phyloP scores from a whole-genome alignment of 2,329 filamentous ascomycete species.

The Elsinoe batatas region DNA sequence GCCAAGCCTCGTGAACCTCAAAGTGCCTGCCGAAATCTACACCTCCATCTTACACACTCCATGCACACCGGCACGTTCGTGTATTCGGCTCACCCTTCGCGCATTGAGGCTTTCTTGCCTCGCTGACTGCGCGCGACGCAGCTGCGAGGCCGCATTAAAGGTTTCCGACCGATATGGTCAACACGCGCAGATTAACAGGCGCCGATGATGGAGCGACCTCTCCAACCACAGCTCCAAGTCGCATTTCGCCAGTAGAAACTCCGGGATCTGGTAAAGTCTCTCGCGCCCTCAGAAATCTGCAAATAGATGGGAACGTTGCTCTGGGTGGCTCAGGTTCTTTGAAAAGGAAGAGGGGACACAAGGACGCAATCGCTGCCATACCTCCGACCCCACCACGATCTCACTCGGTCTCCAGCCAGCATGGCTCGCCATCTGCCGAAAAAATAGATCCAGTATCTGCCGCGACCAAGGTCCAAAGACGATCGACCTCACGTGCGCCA shows the following conservation, averaged over 20 bases:
- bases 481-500: too few relatives aligned
- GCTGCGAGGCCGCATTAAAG: slow-evolving; percentile 1
- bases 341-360: slow-evolving; percentile 10
- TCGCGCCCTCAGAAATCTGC: not conserved
- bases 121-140: slow-evolving; percentile 8
- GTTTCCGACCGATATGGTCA: not conserved
- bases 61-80: not conserved
- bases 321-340: not conserved
- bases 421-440: not conserved
- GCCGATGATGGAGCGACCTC: not conserved
- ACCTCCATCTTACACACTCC: not conserved
- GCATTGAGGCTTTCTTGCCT: not conserved
- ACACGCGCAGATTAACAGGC: not conserved
- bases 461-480: not conserved
- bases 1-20: not conserved
- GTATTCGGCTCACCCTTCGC: not conserved
- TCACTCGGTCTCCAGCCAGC: slow-evolving; percentile 5
- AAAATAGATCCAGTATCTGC: not conserved
- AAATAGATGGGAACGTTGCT: slow-evolving; percentile 8
- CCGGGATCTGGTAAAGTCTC: not conserved
- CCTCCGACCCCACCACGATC: not conserved
- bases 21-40: not conserved
- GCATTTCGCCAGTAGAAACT: not conserved
- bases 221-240: not conserved
- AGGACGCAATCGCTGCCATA: not conserved